phyloP scores from a whole-genome alignment of 306 rosid species.

The Cicer pinnatifidum region DNA sequence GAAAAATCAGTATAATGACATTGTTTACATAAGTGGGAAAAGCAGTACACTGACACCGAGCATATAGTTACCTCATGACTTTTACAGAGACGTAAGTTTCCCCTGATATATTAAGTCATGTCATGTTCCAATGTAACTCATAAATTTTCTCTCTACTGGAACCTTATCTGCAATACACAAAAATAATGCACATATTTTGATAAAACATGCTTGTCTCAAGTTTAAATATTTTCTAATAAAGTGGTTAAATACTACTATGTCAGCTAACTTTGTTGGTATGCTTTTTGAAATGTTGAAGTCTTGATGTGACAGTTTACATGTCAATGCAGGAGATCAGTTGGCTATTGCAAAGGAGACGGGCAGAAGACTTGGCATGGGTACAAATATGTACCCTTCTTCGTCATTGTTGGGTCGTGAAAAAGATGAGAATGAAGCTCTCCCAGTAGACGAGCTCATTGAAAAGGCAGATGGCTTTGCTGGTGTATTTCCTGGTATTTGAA shows the following conservation, averaged over 20 bases:
- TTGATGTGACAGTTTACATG: constrained; percentile 36
- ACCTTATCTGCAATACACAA: constrained; percentile 3
- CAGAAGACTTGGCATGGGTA: constrained; percentile 90
- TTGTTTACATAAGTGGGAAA: neutral
- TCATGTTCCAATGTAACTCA: constrained; percentile 15
- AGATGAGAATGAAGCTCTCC: constrained; percentile 75
- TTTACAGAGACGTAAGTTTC: neutral
- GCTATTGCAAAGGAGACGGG: constrained; percentile 94
- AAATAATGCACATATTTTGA: neutral
- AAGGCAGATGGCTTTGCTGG: constrained; percentile 95
- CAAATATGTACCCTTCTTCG: constrained; percentile 93
- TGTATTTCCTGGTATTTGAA: constrained; percentile 74
- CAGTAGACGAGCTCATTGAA: constrained; percentile 82
- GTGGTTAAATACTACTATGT: constrained; percentile 10
- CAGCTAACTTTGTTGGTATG: constrained; percentile 19
- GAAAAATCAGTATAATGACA: neutral
- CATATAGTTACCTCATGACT: neutral
- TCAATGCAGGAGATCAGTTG: constrained; percentile 74
- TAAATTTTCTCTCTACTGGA: constrained; percentile 23
- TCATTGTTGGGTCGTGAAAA: constrained; percentile 68
- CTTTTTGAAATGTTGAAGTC: constrained; percentile 16
- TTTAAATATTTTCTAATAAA: constrained; percentile 25
- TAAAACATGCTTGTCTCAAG: constrained; percentile 28
- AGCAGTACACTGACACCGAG: neutral
- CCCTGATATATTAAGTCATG: neutral